Percentiles rank a stretch among this genome's conserved stretches.
These are phyloP conservation scores for Aquanectria penicillioides DNA, from an alignment of 2,329 filamentous ascomycete species.

Conservation along the genomic window DNA sequence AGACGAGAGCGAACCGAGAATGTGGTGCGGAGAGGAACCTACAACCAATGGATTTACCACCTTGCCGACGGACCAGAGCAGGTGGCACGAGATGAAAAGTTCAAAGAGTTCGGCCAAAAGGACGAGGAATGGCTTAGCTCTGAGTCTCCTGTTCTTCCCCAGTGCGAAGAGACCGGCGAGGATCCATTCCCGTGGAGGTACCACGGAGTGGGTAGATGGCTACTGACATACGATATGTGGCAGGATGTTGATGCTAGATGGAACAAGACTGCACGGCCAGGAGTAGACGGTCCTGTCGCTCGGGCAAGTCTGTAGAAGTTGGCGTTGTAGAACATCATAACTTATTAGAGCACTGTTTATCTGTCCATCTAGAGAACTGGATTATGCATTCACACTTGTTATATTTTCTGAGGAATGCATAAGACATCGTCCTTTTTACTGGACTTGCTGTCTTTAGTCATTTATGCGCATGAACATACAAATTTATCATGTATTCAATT, in stretches of 20 bases:
- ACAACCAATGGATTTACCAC: slow-evolving; percentile 71
- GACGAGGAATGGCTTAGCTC: slow-evolving; percentile 44
- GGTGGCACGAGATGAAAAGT: slow-evolving; percentile 57
- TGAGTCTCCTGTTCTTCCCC: slow-evolving; percentile 34
- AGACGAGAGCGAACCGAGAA: slow-evolving; percentile 67
- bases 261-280: not conserved
- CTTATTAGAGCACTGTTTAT: too few relatives aligned
- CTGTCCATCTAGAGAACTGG: too few relatives aligned
- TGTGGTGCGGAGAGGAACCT: slow-evolving; percentile 68
- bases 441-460: too few relatives aligned
- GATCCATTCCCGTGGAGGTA: slow-evolving; percentile 55
- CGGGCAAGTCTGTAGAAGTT: slow-evolving; percentile 26
- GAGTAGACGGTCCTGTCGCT: not conserved
- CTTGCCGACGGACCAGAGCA: slow-evolving; percentile 68
- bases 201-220: slow-evolving; percentile 51
- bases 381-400: too few relatives aligned
- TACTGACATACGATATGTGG: slow-evolving; percentile 52
- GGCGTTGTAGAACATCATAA: too few relatives aligned
- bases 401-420: too few relatives aligned
- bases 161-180: slow-evolving; percentile 47
- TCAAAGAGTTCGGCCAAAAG: slow-evolving; percentile 43
- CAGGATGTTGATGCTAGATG: slow-evolving; percentile 50
- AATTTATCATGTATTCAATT: too few relatives aligned
- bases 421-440: too few relatives aligned
- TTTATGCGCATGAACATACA: too few relatives aligned